Conservation (phyloP, 441 rosid species). For the Adansonia grandidieri region DNA sequence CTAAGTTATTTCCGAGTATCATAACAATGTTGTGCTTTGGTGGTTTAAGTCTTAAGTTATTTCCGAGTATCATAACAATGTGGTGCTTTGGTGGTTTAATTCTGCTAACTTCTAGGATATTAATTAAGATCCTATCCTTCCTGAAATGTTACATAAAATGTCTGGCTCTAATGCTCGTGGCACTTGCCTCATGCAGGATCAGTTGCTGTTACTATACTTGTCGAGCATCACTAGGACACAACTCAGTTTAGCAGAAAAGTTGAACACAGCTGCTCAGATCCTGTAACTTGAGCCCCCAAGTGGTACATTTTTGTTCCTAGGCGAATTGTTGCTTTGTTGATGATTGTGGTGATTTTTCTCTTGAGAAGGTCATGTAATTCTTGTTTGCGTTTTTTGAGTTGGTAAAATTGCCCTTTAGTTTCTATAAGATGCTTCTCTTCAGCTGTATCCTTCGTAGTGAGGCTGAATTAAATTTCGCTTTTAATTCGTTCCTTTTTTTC, state of each 20-base stretch:
- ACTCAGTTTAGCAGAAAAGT: slow-evolving; percentile 85
- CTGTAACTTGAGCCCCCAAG: slow-evolving; percentile 37
- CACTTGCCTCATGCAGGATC: slow-evolving; percentile 55
- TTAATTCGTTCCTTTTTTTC: neutral
- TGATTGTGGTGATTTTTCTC: neutral
- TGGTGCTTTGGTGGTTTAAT: no score
- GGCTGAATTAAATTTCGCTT: slow-evolving; percentile 15
- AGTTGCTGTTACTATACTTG: slow-evolving; percentile 73
- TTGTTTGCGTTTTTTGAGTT: slow-evolving; percentile 20
- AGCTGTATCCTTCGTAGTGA: neutral
- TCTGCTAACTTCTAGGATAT: neutral
- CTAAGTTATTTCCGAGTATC: neutral
- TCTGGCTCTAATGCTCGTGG: neutral
- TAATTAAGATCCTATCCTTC: neutral
- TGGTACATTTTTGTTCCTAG: slow-evolving; percentile 9
- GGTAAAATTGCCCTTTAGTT: slow-evolving; percentile 17
- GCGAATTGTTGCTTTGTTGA: neutral
- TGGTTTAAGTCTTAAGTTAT: neutral
- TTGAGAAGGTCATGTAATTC: slow-evolving; percentile 13
- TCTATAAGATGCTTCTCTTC: neutral
- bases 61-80: no score
- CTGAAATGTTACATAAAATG: neutral
- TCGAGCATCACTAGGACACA: slow-evolving; percentile 96
- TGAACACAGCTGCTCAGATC: slow-evolving; percentile 94
- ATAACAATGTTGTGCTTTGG: neutral